Conservation (phyloP, 495 filamentous ascomycete genomes). For the Copromyces sp. region DNA sequence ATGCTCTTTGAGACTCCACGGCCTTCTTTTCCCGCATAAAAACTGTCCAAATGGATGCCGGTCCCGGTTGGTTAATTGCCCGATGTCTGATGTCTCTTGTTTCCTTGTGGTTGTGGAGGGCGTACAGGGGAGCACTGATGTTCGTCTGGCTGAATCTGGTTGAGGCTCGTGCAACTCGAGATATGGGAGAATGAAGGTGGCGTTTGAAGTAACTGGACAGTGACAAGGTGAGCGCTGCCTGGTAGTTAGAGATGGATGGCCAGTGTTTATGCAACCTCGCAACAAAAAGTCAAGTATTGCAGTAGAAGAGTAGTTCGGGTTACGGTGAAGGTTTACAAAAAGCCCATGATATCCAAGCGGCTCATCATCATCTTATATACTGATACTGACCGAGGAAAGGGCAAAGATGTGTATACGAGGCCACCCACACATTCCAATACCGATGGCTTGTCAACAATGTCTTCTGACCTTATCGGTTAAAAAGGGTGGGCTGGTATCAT, state of each 20-base stretch:
- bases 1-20: background rate
- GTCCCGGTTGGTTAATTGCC: background rate
- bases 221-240: slow-evolving; percentile 2
- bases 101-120: background rate
- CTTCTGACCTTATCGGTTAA: slow-evolving; percentile 16
- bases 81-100: background rate
- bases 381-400: background rate
- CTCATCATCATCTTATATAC: slow-evolving; percentile 3
- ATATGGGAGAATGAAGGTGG: background rate
- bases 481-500: slow-evolving; percentile 16
- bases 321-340: background rate
- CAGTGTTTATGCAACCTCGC: background rate
- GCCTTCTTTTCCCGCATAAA: background rate
- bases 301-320: background rate
- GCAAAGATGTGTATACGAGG: slow-evolving; percentile 3
- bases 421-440: slow-evolving; percentile 3
- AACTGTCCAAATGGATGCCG: background rate
- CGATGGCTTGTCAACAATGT: background rate
- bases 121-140: background rate
- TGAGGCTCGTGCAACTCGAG: slow-evolving; percentile 15
- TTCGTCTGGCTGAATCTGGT: slow-evolving; percentile 1
- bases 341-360: background rate
- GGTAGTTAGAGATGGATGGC: background rate
- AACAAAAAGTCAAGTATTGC: background rate
- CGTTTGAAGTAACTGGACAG: background rate